phyloP scores from a whole-genome alignment of 345 rosid species.

The Lepidium sativum region DNA sequence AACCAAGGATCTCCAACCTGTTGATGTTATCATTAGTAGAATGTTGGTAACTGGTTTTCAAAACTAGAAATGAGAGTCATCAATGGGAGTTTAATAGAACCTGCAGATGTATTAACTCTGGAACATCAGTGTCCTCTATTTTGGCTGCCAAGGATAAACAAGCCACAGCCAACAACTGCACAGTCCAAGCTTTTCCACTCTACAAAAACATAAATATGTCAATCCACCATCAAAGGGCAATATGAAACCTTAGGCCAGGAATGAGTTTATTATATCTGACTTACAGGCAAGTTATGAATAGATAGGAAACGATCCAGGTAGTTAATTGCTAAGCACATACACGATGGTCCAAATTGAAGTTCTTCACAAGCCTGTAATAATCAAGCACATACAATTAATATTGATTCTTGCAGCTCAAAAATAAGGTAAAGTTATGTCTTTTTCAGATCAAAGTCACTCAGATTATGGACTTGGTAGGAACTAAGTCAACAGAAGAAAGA shows the following conservation, averaged over 20 bases:
- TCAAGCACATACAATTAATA: neutral
- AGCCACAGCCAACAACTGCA: conserved; percentile 55
- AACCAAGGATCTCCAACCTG: conserved; percentile 47
- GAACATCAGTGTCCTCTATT: conserved; percentile 56
- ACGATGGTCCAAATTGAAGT: conserved; percentile 45
- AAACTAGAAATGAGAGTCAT: neutral
- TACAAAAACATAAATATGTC: conserved; percentile 11
- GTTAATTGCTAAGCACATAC: conserved; percentile 47
- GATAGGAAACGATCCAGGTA: conserved; percentile 74
- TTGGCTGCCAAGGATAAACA: conserved; percentile 70
- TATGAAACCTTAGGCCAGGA: neutral
- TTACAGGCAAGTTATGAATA: conserved; percentile 55
- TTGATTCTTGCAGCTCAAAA: neutral
- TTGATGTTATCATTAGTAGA: neutral
- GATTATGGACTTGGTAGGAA: conserved; percentile 18
- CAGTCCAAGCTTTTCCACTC: conserved; percentile 54
- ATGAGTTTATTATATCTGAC: conserved; percentile 15
- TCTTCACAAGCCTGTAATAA: conserved; percentile 49
- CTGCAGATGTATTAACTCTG: conserved; percentile 47
- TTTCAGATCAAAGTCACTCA: conserved; percentile 19
- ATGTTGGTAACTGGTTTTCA: neutral
- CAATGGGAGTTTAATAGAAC: conserved; percentile 17
- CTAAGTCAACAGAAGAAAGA: conserved; percentile 12
- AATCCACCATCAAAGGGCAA: neutral
- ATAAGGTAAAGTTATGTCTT: conserved; percentile 11